Conservation (phyloP, 768 basidiomycete genomes). For the Tricholoma sp. region DNA sequence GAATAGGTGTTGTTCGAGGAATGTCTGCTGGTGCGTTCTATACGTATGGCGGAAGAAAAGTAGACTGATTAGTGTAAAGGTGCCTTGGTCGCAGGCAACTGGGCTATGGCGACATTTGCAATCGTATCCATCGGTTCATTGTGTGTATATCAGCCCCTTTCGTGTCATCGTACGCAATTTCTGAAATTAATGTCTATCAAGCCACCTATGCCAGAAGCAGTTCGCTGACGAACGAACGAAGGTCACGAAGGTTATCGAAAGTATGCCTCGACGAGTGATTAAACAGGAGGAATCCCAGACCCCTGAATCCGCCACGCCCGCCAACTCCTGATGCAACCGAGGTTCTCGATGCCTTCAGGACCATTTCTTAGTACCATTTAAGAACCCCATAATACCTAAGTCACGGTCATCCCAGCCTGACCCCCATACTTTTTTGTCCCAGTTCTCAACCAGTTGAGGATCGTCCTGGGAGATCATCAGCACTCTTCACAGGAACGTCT, state of each 20-base stretch:
- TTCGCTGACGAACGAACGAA: slow-evolving; percentile 48
- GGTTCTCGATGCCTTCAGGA: background rate
- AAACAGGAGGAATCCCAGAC: slow-evolving; percentile 31
- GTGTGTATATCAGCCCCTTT: slow-evolving; percentile 34
- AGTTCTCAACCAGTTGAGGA: slow-evolving; percentile 68
- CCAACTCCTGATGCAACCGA: background rate
- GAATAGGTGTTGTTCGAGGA: slow-evolving; percentile 70
- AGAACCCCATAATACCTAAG: background rate
- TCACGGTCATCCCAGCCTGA: slow-evolving; percentile 29
- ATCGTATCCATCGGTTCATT: slow-evolving; percentile 64
- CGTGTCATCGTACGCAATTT: background rate
- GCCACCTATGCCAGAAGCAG: slow-evolving; percentile 61
- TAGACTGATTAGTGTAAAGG: slow-evolving; percentile 28
- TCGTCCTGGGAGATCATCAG: slow-evolving; percentile 40
- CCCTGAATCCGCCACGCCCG: slow-evolving; percentile 4
- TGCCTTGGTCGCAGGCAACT: slow-evolving; percentile 64
- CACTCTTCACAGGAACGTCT: background rate
- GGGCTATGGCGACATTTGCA: slow-evolving; percentile 74
- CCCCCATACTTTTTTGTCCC: slow-evolving; percentile 64
- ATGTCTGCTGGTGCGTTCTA: slow-evolving; percentile 52
- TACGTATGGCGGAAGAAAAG: background rate
- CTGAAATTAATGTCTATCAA: slow-evolving; percentile 19
- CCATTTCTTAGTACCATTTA: background rate
- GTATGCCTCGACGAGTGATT: slow-evolving; percentile 50
- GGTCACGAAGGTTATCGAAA: slow-evolving; percentile 53